phyloP scores from a whole-genome alignment of 164 flowering plant species.

The Sedum album region DNA sequence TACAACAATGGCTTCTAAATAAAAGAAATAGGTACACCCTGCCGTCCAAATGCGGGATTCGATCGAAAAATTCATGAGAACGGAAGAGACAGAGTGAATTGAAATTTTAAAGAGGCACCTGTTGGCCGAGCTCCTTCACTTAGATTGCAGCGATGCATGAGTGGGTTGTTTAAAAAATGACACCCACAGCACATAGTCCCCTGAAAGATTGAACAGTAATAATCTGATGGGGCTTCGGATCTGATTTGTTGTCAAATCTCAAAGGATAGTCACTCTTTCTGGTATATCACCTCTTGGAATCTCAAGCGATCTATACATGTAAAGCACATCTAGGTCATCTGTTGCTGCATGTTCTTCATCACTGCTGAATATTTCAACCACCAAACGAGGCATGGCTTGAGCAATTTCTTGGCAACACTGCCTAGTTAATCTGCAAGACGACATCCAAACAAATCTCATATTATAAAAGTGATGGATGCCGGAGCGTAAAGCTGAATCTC shows the following conservation, averaged over 20 bases:
- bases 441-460: conserved; percentile 93
- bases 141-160: background rate
- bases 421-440: conserved; percentile 49
- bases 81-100: too few relatives aligned
- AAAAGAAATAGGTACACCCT: too few relatives aligned
- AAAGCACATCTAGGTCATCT: conserved; percentile 40
- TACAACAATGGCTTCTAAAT: too few relatives aligned
- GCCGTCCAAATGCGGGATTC: too few relatives aligned
- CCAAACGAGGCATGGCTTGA: conserved; percentile 44
- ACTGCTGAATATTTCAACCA: conserved; percentile 52
- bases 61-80: too few relatives aligned
- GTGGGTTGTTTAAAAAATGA: background rate
- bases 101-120: too few relatives aligned
- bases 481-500: conserved; percentile 62
- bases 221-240: background rate
- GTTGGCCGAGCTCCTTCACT: background rate
- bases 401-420: conserved; percentile 57
- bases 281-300: conserved; percentile 75
- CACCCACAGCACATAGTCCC: background rate
- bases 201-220: background rate
- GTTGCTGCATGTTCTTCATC: conserved; percentile 19
- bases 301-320: conserved; percentile 75
- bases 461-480: conserved; percentile 74
- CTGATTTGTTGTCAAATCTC: conserved; percentile 9
- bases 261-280: conserved; percentile 48